These are phyloP conservation scores for Trichothecium sympodiale DNA, from an alignment of 2,329 filamentous ascomycete species.

Conservation along the genomic window DNA sequence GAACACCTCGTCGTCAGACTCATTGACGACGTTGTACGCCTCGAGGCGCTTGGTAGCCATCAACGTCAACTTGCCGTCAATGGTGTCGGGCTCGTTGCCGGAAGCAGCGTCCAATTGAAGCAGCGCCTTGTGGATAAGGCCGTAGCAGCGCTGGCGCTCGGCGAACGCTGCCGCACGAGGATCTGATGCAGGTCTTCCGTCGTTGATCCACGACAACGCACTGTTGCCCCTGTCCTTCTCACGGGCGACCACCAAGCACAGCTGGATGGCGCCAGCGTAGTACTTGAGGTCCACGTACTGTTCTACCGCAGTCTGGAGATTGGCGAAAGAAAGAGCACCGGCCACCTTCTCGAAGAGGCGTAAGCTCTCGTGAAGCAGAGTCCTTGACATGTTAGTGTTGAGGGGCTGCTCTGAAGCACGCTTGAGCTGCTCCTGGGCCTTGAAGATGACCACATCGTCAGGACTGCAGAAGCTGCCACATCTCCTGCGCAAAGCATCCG, in stretches of 20 bases:
- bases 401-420: slow-evolving; percentile 68
- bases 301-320: slow-evolving; percentile 64
- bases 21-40: slow-evolving; percentile 83
- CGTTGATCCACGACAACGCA: slow-evolving; percentile 77
- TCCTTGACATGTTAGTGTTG: slow-evolving; percentile 66
- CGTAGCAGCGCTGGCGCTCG: slow-evolving; percentile 68
- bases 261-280: slow-evolving; percentile 84
- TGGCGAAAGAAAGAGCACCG: slow-evolving; percentile 66
- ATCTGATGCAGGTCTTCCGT: slow-evolving; percentile 64
- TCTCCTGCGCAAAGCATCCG: slow-evolving; percentile 80
- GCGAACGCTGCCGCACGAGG: slow-evolving; percentile 56
- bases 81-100: slow-evolving; percentile 54
- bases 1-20: slow-evolving; percentile 85
- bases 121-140: slow-evolving; percentile 76
- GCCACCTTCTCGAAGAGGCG: slow-evolving; percentile 84
- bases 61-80: slow-evolving; percentile 69
- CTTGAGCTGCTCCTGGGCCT: slow-evolving; percentile 90
- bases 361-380: slow-evolving; percentile 78
- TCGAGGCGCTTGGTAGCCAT: slow-evolving; percentile 72
- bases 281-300: slow-evolving; percentile 78
- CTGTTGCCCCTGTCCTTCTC: slow-evolving; percentile 81
- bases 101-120: slow-evolving; percentile 64
- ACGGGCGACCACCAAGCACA: slow-evolving; percentile 72
- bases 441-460: slow-evolving; percentile 96
- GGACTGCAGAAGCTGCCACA: slow-evolving; percentile 97